These are phyloP conservation scores for Yarrowia alimentaria DNA, from an alignment of 805 yeast genomes.

Conservation along the genomic window DNA sequence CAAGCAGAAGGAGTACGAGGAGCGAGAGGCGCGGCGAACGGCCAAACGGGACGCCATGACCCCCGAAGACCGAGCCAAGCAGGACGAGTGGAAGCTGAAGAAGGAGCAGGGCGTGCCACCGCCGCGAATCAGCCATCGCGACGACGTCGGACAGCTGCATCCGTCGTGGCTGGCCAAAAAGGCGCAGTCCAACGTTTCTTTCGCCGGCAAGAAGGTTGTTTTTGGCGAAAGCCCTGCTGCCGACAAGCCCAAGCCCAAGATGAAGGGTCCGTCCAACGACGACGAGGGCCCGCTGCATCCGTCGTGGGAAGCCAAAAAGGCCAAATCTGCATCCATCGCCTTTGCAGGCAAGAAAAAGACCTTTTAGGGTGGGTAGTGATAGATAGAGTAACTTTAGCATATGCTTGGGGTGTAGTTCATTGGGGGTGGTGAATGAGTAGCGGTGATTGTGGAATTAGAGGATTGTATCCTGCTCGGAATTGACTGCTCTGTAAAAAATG, in stretches of 20 bases:
- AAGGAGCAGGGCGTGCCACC: slow-evolving; percentile 18
- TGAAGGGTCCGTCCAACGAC: slow-evolving; percentile 8
- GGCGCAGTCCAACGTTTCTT: slow-evolving; percentile 62
- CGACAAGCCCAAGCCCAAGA: neutral
- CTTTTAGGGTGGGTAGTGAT: neutral
- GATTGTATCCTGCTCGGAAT: no score
- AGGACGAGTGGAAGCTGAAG: slow-evolving; percentile 2
- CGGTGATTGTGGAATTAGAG: no score
- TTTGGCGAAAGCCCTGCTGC: slow-evolving; percentile 43
- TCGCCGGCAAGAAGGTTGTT: slow-evolving; percentile 79
- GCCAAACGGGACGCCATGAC: slow-evolving; percentile 28
- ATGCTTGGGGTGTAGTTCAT: no score
- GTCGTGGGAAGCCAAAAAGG: slow-evolving; percentile 80
- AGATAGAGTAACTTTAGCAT: slow-evolving; percentile 6
- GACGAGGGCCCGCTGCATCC: slow-evolving; percentile 65
- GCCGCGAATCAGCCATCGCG: neutral
- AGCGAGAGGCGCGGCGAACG: slow-evolving; percentile 53
- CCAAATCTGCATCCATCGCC: slow-evolving; percentile 2
- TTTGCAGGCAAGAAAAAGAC: slow-evolving; percentile 25
- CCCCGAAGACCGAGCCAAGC: slow-evolving; percentile 21
- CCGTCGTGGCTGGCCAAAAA: slow-evolving; percentile 98
- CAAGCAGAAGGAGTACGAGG: slow-evolving; percentile 66
- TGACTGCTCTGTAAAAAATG: no score
- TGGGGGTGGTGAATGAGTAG: no score
- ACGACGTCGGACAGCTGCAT: slow-evolving; percentile 52